Conservation (phyloP, 441 rosid genomes). For the Lepidium campestre region DNA sequence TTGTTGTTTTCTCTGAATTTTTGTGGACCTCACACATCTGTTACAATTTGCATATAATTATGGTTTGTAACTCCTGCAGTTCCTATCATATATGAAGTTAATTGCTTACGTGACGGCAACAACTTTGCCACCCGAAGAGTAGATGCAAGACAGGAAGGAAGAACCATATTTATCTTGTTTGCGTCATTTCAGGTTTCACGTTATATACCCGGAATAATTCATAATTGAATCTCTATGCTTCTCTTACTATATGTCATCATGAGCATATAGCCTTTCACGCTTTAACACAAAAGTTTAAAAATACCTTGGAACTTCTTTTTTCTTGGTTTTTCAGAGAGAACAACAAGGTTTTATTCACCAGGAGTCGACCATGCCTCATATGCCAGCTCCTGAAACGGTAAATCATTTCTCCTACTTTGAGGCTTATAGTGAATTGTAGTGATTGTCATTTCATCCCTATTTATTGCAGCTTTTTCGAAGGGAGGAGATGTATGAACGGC, state of each 20-base stretch:
- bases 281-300: background rate
- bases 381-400: conserved; percentile 74
- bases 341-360: conserved; percentile 75
- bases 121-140: conserved; percentile 80
- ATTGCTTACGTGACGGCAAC: conserved; percentile 76
- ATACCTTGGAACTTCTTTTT: background rate
- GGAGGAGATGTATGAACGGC: conserved; percentile 66
- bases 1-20: background rate
- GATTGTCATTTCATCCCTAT: conserved; percentile 22
- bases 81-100: conserved; percentile 69
- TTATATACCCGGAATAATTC: background rate
- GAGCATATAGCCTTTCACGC: background rate
- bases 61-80: conserved; percentile 37
- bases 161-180: conserved; percentile 54
- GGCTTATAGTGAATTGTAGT: conserved; percentile 15
- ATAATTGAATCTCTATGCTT: background rate
- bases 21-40: background rate
- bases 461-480: conserved; percentile 68
- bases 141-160: conserved; percentile 85
- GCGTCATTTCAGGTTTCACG: conserved; percentile 80
- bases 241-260: background rate
- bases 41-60: background rate
- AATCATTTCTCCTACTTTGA: conserved; percentile 14
- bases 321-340: conserved; percentile 45
- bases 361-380: conserved; percentile 53